Percentiles rank a stretch among this genome's conserved stretches.
Evolutionary conservation across 2,329 filamentous ascomycete genomes (phyloP).

Genomic region (Aurifilum marmelostoma): DNA sequence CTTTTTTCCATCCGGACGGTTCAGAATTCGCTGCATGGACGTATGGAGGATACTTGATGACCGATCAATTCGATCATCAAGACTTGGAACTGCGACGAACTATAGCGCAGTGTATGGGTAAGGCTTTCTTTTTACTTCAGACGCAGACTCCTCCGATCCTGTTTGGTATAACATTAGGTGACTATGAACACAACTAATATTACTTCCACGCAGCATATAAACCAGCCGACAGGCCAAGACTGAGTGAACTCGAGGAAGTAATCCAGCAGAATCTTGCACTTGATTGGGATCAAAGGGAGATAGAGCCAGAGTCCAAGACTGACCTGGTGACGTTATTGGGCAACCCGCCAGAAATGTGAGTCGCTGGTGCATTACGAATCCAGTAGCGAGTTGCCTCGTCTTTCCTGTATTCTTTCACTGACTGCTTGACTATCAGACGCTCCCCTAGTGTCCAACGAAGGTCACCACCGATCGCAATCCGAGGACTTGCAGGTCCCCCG

Average conservation of each 20-base stretch:
- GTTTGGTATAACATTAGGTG: no score
- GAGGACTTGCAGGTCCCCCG: no score
- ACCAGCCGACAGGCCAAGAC: neutral
- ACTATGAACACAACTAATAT: neutral
- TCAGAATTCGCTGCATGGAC: neutral
- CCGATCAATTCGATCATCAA: neutral
- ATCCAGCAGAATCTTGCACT: neutral
- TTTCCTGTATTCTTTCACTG: neutral
- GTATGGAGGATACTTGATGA: neutral
- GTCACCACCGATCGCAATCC: no score
- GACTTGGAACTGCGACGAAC: neutral
- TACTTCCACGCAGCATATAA: neutral
- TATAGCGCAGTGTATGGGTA: neutral
- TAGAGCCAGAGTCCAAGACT: neutral
- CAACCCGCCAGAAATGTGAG: neutral
- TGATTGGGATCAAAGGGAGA: neutral
- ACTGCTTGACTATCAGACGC: neutral
- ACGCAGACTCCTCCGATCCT: neutral
- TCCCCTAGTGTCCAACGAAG: neutral
- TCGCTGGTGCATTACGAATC: neutral
- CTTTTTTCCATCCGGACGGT: neutral
- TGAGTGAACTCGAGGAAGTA: neutral
- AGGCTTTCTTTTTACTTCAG: neutral
- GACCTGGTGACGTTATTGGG: neutral
- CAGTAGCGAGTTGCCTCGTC: neutral